Conservation (phyloP, 345 rosid species). For the Eucalyptus shirleyi region DNA sequence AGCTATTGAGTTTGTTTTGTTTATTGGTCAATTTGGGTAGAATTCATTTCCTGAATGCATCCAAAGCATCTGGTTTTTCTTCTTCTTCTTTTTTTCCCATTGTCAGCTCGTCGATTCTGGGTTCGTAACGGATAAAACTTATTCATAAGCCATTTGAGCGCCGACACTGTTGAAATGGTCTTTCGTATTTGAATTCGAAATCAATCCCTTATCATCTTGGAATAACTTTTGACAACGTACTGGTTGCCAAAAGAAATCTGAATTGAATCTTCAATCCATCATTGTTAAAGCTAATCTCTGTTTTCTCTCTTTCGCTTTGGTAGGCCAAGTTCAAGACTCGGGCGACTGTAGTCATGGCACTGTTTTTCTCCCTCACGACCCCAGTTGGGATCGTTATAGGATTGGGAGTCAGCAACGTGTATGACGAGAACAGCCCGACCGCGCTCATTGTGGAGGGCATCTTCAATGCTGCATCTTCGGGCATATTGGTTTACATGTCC, state of each 20-base stretch:
- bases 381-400: constrained; percentile 55
- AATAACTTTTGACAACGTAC: neutral
- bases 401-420: constrained; percentile 22
- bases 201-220: neutral
- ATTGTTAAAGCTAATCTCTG: neutral
- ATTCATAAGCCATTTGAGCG: neutral
- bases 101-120: neutral
- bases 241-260: neutral
- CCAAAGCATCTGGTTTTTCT: neutral
- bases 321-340: constrained; percentile 19
- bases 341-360: constrained; percentile 23
- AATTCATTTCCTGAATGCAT: neutral
- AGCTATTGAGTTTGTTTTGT: neutral
- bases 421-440: constrained; percentile 36
- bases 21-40: neutral
- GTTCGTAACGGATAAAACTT: neutral
- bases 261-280: neutral
- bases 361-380: constrained; percentile 48
- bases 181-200: neutral
- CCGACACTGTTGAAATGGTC: neutral
- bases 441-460: constrained; percentile 47
- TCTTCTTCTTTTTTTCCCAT: neutral
- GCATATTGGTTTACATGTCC: constrained; percentile 69
- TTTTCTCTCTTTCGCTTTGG: neutral
- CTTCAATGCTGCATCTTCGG: constrained; percentile 52